Base-by-base conservation (phyloP, 805 yeast species). In the Debaryomyces prosopidis region DNA sequence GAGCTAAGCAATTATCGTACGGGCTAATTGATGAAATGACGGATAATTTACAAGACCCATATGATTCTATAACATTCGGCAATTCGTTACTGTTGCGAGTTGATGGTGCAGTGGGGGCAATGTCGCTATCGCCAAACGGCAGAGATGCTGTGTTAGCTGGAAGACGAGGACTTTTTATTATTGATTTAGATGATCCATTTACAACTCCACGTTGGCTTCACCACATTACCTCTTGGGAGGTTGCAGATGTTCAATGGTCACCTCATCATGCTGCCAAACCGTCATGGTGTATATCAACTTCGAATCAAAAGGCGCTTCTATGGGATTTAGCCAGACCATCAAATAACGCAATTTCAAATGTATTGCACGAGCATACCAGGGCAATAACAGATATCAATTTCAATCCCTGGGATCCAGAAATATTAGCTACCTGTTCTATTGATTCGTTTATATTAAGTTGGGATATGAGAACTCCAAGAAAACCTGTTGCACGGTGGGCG, bases 211-310 rank as follows among this genome's bases (percentile, higher is more conserved):
- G 99, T 47, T 89, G 95, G 91, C 77, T 94, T 12, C 95, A 84
- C 44, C 97, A 94, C 59, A 76, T 83, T 30, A 92, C 97, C 0
- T 83, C 96, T 0, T 94, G 98, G 98, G 98, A 94, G 63, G 99
- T 94, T 3, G 97, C 99, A 0, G 97, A 92, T 62, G 97, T 92
- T 1, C 98, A 94, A 64, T 94, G 99, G 98, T 88, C 95, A 2
- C 97, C 97, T 0, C 97, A 94, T 60, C 68, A 66, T 46, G 73
- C 78, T 5, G 76, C 84, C 1, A 88, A 87, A 52, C 92, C 96
- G 1, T 75, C 85, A 5, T 91, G 97, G 96, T 89, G 94, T 36
- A 85, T 92, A 1, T 88, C 96, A 0, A 89, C 98, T 0, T 86
- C 96, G 1, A 94, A 92, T 63, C 99, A 92, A 60, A 92, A 92